Conservation (phyloP, 306 rosid genomes). For the Cicer yamashitae region DNA sequence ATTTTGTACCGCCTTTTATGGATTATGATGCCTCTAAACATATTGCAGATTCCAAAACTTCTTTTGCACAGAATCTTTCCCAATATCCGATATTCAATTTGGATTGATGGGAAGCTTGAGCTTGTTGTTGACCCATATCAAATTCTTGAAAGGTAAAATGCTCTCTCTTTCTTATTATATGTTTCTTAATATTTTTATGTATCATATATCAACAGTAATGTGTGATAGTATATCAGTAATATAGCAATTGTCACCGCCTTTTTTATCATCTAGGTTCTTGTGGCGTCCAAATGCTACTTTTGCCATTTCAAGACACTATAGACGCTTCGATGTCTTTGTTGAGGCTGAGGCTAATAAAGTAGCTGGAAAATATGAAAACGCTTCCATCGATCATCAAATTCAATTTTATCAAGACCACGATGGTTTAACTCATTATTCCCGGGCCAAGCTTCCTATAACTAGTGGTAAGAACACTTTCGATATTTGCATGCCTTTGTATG, state of each 20-base stretch:
- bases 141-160: slow-evolving; percentile 81
- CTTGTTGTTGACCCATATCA: slow-evolving; percentile 87
- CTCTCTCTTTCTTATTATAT: slow-evolving; percentile 1
- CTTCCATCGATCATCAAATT: slow-evolving; percentile 83
- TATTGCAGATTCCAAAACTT: slow-evolving; percentile 91
- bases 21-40: slow-evolving; percentile 29
- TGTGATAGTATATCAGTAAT: slow-evolving; percentile 30
- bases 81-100: slow-evolving; percentile 79
- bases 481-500: slow-evolving; percentile 23
- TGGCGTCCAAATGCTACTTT: slow-evolving; percentile 92
- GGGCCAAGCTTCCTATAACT: slow-evolving; percentile 86
- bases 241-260: slow-evolving; percentile 30
- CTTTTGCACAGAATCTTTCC: slow-evolving; percentile 96
- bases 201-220: slow-evolving; percentile 12
- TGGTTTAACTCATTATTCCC: slow-evolving; percentile 83
- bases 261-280: slow-evolving; percentile 71
- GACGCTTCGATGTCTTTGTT: slow-evolving; percentile 87
- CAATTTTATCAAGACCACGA: slow-evolving; percentile 75
- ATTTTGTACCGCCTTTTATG: slow-evolving; percentile 33
- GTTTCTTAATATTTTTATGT: slow-evolving; percentile 15
- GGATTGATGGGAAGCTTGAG: slow-evolving; percentile 97
- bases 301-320: slow-evolving; percentile 95
- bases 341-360: slow-evolving; percentile 98
- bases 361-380: slow-evolving; percentile 88
- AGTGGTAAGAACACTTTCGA: slow-evolving; percentile 70